Evolutionary conservation across 768 basidiomycete genomes (phyloP), one percentile per base, ranked within the genome.

Genomic region (Crassisporium funariophilum): DNA sequence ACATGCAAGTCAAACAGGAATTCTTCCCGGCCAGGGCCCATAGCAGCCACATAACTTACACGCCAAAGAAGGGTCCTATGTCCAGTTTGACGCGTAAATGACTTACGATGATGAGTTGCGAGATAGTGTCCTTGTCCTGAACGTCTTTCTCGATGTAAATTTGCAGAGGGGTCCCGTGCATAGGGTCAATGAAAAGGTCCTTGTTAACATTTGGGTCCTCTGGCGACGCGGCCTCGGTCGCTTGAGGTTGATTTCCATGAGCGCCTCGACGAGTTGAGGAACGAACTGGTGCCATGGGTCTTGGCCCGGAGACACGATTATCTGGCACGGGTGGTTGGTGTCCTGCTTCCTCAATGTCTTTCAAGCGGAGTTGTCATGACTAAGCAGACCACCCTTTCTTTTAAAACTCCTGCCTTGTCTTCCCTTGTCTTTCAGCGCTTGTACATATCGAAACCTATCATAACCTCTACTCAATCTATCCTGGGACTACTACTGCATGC

Each of bases 281-380:
- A 68, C 83, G 83, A 63, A 78, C 79, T 72, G 85, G 85, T 87
- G 85, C 85, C 85, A 88, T 88, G 85, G 85, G 86, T 86, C 85
- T 73, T 69, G 66, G 57, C 68, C 65, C 55, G 54, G 56, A 51
- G 60, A 49, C 52, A 61, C 51, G 60, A 67, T 67, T 64, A 63
- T 69, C 64, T 59, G 58, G 59, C 63, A 55, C 50, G 48, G 70
- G 75, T 73, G 71, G 71, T 75, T 67, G 75, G 74, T 73, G 75
- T 76, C 75, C 74, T 66, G 55, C 53, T 56, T 29, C 27, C 47
- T 47, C 46, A 46, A 51, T 46, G 23, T 38, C 56, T 58, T 47
- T 53, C 41, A 40, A 47, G 47, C 58, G 55, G 54, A 55, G 54
- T 47, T 46, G n/a, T n/a, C n/a, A n/a, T n/a, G n/a, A n/a, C n/a